Evolutionary conservation across 2,329 filamentous ascomycete species (phyloP).

Genomic region (Catunica adiposa): DNA sequence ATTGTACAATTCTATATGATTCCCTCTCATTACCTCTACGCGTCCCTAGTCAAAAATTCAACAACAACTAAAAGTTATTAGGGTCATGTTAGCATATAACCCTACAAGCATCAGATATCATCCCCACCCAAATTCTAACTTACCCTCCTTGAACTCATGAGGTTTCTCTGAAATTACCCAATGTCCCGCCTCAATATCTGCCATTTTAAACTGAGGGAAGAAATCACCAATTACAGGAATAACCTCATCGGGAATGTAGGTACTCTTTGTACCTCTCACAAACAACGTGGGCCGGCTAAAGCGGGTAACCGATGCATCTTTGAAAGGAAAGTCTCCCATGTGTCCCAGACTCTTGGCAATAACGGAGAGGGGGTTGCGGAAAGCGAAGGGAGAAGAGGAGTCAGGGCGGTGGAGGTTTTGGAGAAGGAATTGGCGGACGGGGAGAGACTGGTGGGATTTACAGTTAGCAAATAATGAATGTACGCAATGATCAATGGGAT

Average conservation of each 20-base stretch:
- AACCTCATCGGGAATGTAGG: conserved; percentile 66
- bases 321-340: conserved; percentile 81
- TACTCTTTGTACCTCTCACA: conserved; percentile 58
- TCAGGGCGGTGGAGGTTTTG: conserved; percentile 56
- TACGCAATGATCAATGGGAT: no score
- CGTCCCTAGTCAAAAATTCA: conserved; percentile 39
- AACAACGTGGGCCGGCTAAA: conserved; percentile 71
- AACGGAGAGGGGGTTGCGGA: conserved; percentile 61
- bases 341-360: conserved; percentile 52
- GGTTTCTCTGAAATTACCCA: conserved; percentile 87
- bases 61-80: conserved; percentile 35
- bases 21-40: conserved; percentile 18
- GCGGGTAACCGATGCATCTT: conserved; percentile 45
- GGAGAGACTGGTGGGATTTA: conserved; percentile 36
- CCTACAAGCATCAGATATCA: not conserved
- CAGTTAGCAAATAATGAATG: not conserved
- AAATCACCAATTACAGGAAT: conserved; percentile 66
- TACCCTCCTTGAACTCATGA: conserved; percentile 58
- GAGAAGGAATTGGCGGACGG: conserved; percentile 80
- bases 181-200: conserved; percentile 63
- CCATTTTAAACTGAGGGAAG: conserved; percentile 60
- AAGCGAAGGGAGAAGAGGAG: conserved; percentile 42
- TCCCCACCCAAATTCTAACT: conserved; percentile 18
- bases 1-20: not conserved
- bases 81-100: conserved; percentile 2